Conservation (phyloP, 1,139 yeast species). For the Diutina siamensis region DNA sequence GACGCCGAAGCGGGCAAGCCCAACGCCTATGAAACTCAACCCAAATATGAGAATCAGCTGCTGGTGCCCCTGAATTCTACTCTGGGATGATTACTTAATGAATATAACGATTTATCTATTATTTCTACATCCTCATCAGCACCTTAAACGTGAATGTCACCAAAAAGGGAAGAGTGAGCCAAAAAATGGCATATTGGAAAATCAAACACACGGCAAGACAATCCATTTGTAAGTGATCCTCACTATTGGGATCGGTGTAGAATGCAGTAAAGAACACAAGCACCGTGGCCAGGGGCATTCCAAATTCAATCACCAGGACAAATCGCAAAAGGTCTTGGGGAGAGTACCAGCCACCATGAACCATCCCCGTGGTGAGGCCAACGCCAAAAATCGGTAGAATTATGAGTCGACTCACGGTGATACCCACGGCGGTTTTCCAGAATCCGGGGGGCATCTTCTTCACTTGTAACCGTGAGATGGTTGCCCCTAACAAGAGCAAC, state of each 20-base stretch:
- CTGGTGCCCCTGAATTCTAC: not conserved
- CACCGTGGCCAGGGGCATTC: slow-evolving; percentile 80
- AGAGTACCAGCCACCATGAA: slow-evolving; percentile 35
- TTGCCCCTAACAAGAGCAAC: slow-evolving; percentile 69
- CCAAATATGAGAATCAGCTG: slow-evolving; percentile 36
- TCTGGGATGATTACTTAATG: not conserved
- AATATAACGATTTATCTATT: not conserved
- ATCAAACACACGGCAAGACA: slow-evolving; percentile 66
- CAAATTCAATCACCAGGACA: slow-evolving; percentile 64
- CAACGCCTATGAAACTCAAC: slow-evolving; percentile 70
- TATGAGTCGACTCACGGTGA: slow-evolving; percentile 23
- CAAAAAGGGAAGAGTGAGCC: slow-evolving; percentile 53
- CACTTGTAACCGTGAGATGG: slow-evolving; percentile 62
- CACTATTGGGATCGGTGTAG: slow-evolving; percentile 54
- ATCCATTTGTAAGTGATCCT: slow-evolving; percentile 66
- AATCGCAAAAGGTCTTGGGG: slow-evolving; percentile 44
- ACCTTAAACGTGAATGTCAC: slow-evolving; percentile 46
- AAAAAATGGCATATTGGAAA: slow-evolving; percentile 51
- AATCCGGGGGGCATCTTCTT: slow-evolving; percentile 53
- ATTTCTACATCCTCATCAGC: slow-evolving; percentile 11
- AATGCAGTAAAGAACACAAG: slow-evolving; percentile 78
- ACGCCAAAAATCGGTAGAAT: slow-evolving; percentile 35
- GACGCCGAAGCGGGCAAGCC: slow-evolving; percentile 24
- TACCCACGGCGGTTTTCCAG: slow-evolving; percentile 38
- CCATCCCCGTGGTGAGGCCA: slow-evolving; percentile 31